Evolutionary conservation across 179 eudicot species (phyloP), one percentile per base, ranked within the genome.

Genomic region (Corrigiola litoralis): DNA sequence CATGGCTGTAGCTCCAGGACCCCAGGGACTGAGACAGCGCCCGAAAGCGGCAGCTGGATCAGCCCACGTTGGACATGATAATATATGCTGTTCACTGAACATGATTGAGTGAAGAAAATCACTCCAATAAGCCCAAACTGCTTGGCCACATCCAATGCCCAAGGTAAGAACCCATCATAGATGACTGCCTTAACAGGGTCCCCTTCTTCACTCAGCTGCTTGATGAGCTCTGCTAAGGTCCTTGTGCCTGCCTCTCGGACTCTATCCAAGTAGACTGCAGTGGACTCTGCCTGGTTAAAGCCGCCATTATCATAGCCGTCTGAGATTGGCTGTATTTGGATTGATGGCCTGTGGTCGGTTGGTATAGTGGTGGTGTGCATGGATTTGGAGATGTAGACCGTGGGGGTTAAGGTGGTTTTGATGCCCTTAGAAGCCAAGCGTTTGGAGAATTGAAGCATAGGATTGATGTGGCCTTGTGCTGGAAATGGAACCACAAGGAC

Each of bases 381-480:
- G 51, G 65, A 72, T 28, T 65, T 66, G 48, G 65, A 28, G 16
- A 60, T 42, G 73, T 57, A 73, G 21, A 56, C 13, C 6, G 76
- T 79, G 24, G 78, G 63, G 24, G 64, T 49, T 20, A 75, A 53
- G 21, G 83, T 72, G 40, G 75, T 29, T 48, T 72, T 71, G 34
- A 78, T 37, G 45, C 71, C 77, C 65, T 72, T 71, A 7, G 63
- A 61, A 21, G 80, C 65, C 8, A 77, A 23, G 46, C 85, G 77
- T 78, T 81, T 81, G 25, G 70, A 52, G 40, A 81, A 81, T 40
- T 81, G 85, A 37, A 81, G 72, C 72, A 72, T 51, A 27, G 84
- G 84, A 63, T 81, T 81, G 14, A 81, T 81, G 57, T 81, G 85
- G 53, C 85, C 82, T 75, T 81, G 85, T 52, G 65, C 73, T 4